Evolutionary conservation across 1,139 yeast genomes (phyloP), one percentile per base, ranked within the genome.

Genomic region (Pichia inconspicua): DNA sequence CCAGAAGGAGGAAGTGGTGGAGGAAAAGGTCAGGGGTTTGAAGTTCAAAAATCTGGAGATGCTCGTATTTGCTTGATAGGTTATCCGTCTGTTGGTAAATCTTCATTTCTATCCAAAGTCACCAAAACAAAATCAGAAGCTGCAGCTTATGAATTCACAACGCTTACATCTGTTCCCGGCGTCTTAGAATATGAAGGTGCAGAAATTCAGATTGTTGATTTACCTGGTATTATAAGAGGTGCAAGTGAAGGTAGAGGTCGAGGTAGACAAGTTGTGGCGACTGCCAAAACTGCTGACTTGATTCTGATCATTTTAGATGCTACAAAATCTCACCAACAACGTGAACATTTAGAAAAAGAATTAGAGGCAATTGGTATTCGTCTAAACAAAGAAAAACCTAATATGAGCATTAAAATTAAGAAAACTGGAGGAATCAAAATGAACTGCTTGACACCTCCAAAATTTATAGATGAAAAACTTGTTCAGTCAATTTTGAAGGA

Each of bases 171-270:
- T 0, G 97, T 92, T 28, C 97, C 97, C 0, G 97, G 97, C 44
- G 92, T 90, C 17, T 72, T 92, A 58, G 92, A 89, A 63, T 88
- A 90, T 63, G 89, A 89, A 63, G 97, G 97, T 39, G 96, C 98
- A 0, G 97, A 90, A 62, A 89, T 92, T 51, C 98, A 92, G 68
- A 84, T 92, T 58, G 90, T 92, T 17, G 98, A 92, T 76, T 71
- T 92, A 52, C 98, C 98, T 0, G 98, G 98, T 66, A 92, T 92
- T 59, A 92, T 92, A 53, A 88, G 87, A 64, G 97, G 97, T 40
- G 98, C 98, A 14, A 76, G 95, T 30, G 96, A 87, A 63, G 98
- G 98, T 61, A 89, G 90, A 66, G 98, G 98, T 60, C 80, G 98
- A 67, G 98, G 98, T 52, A 76, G 96, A 59, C 97, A 92, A 65